Evolutionary conservation across 2,329 filamentous ascomycete genomes (phyloP).

Genomic region (Apiospora koreana): DNA sequence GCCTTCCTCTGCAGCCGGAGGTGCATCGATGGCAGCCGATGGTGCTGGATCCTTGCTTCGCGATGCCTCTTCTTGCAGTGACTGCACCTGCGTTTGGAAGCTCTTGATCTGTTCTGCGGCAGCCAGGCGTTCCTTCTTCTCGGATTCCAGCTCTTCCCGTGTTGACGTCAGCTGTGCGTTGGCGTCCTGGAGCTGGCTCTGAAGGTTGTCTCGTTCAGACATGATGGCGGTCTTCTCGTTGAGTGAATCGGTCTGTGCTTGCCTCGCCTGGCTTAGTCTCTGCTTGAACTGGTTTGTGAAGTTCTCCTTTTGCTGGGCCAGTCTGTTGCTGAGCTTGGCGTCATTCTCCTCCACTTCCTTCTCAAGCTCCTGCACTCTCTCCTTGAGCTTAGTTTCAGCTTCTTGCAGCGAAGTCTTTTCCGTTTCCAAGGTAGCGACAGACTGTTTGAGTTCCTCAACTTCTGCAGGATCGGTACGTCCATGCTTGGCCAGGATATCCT

Average conservation of each 20-base stretch:
- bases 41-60: slow-evolving; percentile 38
- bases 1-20: background rate
- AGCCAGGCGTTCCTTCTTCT: slow-evolving; percentile 37
- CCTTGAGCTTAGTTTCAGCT: slow-evolving; percentile 52
- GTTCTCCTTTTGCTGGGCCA: slow-evolving; percentile 36
- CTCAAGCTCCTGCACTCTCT: slow-evolving; percentile 55
- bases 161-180: slow-evolving; percentile 39
- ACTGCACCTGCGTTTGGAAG: slow-evolving; percentile 39
- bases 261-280: slow-evolving; percentile 36
- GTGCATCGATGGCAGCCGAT: background rate
- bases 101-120: slow-evolving; percentile 45
- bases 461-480: slow-evolving; percentile 93
- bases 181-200: slow-evolving; percentile 49
- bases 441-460: slow-evolving; percentile 83
- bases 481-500: slow-evolving; percentile 94
- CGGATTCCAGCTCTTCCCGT: slow-evolving; percentile 56
- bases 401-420: slow-evolving; percentile 62
- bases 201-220: slow-evolving; percentile 53
- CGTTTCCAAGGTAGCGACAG: slow-evolving; percentile 64
- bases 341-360: slow-evolving; percentile 55
- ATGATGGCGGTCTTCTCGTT: slow-evolving; percentile 51
- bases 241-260: background rate
- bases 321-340: slow-evolving; percentile 20
- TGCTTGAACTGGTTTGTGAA: slow-evolving; percentile 66
- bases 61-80: slow-evolving; percentile 27